Conservation (phyloP, 805 yeast species). For the Hanseniaspora occidentalis region DNA sequence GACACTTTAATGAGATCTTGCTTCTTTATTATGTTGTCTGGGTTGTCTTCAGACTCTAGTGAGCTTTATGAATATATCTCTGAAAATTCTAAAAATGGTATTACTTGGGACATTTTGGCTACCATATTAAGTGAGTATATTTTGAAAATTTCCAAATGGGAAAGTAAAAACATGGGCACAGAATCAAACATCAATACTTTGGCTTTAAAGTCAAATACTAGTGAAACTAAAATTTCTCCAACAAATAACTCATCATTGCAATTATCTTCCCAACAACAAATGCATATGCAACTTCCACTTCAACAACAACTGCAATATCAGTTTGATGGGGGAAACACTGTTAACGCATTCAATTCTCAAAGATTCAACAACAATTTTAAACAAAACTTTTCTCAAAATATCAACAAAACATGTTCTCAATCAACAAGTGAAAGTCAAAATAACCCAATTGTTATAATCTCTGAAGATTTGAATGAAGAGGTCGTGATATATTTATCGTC, state of each 20-base stretch:
- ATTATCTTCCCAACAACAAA: neutral
- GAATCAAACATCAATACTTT: neutral
- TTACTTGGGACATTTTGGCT: constrained; percentile 45
- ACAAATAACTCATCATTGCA: too few species aligned
- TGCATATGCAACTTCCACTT: constrained; percentile 10
- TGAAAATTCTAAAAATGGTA: constrained; percentile 23
- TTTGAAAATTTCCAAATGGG: constrained; percentile 28
- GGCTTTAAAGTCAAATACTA: neutral
- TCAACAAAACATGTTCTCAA: too few species aligned
- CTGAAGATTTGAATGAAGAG: constrained; percentile 64
- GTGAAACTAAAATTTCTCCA: too few species aligned
- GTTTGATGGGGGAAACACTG: constrained; percentile 1
- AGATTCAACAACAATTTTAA: constrained; percentile 7
- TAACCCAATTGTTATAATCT: constrained; percentile 21
- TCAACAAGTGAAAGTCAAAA: constrained; percentile 18
- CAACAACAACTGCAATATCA: constrained; percentile 9
- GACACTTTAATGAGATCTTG: constrained; percentile 76
- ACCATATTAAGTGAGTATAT: constrained; percentile 43
- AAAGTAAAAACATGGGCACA: constrained; percentile 10
- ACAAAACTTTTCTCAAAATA: too few species aligned
- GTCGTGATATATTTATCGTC: constrained; percentile 65
- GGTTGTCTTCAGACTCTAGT: constrained; percentile 48
- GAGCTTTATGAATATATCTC: constrained; percentile 38
- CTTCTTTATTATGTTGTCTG: constrained; percentile 65
- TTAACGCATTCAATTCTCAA: constrained; percentile 12